Evolutionary conservation across 2,329 filamentous ascomycete species (phyloP).

Genomic region (Fusarium bactridioides): DNA sequence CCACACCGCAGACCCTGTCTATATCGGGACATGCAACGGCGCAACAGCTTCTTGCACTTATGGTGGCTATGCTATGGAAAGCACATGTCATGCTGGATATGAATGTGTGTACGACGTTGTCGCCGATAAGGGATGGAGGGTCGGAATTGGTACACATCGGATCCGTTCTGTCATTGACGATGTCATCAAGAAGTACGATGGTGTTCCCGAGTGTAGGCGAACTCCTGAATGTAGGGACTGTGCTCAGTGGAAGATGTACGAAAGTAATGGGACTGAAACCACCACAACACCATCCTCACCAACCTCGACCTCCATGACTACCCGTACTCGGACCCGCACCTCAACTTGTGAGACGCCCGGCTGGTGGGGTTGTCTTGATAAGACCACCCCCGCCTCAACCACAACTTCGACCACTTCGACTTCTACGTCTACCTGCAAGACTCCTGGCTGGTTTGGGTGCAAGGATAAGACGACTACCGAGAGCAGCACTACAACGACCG

Average conservation of each 20-base stretch:
- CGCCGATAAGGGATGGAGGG: conserved; percentile 88
- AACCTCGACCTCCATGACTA: conserved; percentile 60
- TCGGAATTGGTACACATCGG: conserved; percentile 89
- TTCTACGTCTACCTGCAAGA: conserved; percentile 65
- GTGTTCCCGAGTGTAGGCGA: conserved; percentile 76
- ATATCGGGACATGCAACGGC: conserved; percentile 91
- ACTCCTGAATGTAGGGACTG: conserved; percentile 89
- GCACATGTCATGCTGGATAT: conserved; percentile 86
- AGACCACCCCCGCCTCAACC: conserved; percentile 59
- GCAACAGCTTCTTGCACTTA: conserved; percentile 89
- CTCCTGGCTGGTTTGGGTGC: conserved; percentile 73
- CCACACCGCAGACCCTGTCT: conserved; percentile 94
- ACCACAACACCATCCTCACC: conserved; percentile 67
- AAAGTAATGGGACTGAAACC: conserved; percentile 85
- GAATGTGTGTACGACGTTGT: conserved; percentile 95
- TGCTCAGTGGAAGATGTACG: conserved; percentile 91
- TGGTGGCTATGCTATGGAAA: conserved; percentile 92
- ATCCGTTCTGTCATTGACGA: conserved; percentile 89
- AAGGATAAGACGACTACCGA: conserved; percentile 55
- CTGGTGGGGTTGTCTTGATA: conserved; percentile 86
- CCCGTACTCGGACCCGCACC: conserved; percentile 78
- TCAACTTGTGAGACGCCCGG: conserved; percentile 90
- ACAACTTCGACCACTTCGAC: conserved; percentile 55
- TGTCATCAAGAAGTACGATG: conserved; percentile 83
- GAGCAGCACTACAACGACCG: conserved; percentile 43